Percentiles rank a stretch among this genome's conserved stretches.
These are phyloP conservation scores for Plasmodium relictum DNA, from an alignment of 169 alveolate genomes.

Conservation along the genomic window DNA sequence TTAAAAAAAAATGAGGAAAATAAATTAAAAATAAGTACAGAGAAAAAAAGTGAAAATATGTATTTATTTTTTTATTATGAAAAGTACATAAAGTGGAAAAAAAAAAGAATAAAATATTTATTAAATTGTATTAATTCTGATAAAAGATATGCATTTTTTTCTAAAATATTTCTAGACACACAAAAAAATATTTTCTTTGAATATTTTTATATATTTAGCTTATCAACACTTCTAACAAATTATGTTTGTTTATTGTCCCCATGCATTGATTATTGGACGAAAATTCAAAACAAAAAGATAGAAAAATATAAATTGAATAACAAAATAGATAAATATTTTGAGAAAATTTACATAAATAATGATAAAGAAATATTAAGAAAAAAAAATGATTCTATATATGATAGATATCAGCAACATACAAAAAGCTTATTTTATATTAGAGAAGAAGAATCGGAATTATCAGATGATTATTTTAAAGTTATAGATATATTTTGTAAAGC, in stretches of 20 bases:
- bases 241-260: constrained; percentile 62
- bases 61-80: constrained; percentile 76
- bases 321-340: constrained; percentile 61
- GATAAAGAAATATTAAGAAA: constrained; percentile 45
- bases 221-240: constrained; percentile 62
- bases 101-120: constrained; percentile 40
- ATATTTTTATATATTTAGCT: constrained; percentile 69
- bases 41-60: constrained; percentile 56
- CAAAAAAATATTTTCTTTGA: constrained; percentile 56
- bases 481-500: constrained; percentile 61
- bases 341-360: constrained; percentile 28
- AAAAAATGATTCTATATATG: constrained; percentile 78
- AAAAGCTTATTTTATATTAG: constrained; percentile 18
- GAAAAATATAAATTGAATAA: constrained; percentile 60
- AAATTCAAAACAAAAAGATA: constrained; percentile 41
- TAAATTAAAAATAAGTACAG: neutral
- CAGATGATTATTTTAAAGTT: constrained; percentile 74
- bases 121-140: constrained; percentile 39
- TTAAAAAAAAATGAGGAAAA: constrained; percentile 12
- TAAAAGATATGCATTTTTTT: constrained; percentile 73
- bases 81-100: constrained; percentile 70
- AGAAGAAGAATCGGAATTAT: constrained; percentile 53
- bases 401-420: constrained; percentile 71
- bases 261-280: constrained; percentile 59
- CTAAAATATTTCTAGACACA: constrained; percentile 72